Conservation (phyloP, 2,329 filamentous ascomycete genomes). For the Arthrobotrys pseudoclavata region DNA sequence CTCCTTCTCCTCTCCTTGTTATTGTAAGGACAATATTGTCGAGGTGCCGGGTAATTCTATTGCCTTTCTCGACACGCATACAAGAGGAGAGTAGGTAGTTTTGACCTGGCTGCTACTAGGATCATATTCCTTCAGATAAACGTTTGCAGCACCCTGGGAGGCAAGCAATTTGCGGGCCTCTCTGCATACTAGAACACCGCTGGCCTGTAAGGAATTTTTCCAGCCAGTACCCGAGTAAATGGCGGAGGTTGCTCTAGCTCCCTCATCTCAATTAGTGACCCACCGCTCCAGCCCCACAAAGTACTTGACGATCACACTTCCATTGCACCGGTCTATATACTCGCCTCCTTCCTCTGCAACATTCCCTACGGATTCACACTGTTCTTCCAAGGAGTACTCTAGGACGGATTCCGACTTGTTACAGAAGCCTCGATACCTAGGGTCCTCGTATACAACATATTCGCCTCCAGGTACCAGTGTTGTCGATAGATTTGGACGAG, state of each 20-base stretch:
- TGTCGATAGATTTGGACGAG: constrained; percentile 43
- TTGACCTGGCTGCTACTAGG: constrained; percentile 26
- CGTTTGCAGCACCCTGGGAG: constrained; percentile 43
- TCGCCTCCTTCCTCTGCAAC: constrained; percentile 59
- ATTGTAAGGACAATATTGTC: constrained; percentile 18
- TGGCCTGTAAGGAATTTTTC: constrained; percentile 57
- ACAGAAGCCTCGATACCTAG: constrained; percentile 45
- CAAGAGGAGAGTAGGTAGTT: constrained; percentile 28
- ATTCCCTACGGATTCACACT: constrained; percentile 49
- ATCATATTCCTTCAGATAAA: constrained; percentile 33
- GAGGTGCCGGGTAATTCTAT: constrained; percentile 33
- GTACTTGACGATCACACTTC: constrained; percentile 60
- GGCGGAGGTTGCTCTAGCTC: constrained; percentile 60
- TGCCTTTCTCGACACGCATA: constrained; percentile 27
- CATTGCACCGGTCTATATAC: constrained; percentile 59
- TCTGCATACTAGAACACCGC: constrained; percentile 49
- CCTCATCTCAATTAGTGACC: constrained; percentile 60
- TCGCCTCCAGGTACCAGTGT: constrained; percentile 20
- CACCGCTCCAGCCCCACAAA: constrained; percentile 58
- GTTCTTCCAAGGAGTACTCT: constrained; percentile 37
- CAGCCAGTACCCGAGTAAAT: constrained; percentile 59
- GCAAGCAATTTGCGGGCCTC: constrained; percentile 32
- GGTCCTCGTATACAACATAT: constrained; percentile 36
- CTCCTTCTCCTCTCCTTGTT: constrained; percentile 19
- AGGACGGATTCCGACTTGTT: constrained; percentile 40